Conservation (phyloP, 192 early-diverging fungal species). For the Linderina pennispora region DNA sequence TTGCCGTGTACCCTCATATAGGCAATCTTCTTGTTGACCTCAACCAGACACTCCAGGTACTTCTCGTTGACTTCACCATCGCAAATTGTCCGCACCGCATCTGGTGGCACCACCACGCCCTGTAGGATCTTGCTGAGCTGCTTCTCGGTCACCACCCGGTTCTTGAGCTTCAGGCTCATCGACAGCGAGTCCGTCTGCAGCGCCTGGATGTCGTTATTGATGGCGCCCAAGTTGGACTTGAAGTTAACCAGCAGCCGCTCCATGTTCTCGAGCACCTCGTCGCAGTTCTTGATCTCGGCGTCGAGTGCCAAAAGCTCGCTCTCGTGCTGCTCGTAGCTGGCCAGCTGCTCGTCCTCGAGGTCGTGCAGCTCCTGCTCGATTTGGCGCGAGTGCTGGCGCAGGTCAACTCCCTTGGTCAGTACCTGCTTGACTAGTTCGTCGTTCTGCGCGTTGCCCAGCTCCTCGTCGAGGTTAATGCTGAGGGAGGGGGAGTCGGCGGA, state of each 20-base stretch:
- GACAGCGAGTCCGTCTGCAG: constrained; percentile 76
- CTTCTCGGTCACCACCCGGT: constrained; percentile 76
- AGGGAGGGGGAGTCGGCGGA: neutral
- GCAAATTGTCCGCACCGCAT: constrained; percentile 74
- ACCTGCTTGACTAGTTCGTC: constrained; percentile 80
- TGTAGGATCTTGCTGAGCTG: constrained; percentile 71
- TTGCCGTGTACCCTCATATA: constrained; percentile 68
- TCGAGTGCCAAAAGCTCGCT: constrained; percentile 28
- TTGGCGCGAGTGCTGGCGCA: constrained; percentile 77
- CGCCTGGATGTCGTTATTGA: constrained; percentile 81
- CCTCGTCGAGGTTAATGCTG: neutral
- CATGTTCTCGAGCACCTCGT: constrained; percentile 78
- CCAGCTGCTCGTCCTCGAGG: constrained; percentile 62
- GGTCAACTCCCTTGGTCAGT: constrained; percentile 73
- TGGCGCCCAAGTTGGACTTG: constrained; percentile 80
- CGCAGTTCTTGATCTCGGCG: constrained; percentile 55
- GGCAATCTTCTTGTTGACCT: constrained; percentile 84
- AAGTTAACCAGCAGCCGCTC: constrained; percentile 78
- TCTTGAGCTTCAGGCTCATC: constrained; percentile 79
- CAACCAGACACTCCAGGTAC: constrained; percentile 75
- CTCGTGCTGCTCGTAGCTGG: constrained; percentile 38
- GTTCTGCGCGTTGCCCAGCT: constrained; percentile 60
- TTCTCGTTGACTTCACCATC: constrained; percentile 90
- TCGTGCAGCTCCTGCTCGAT: constrained; percentile 67
- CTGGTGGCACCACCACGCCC: constrained; percentile 76